Base-by-base conservation (phyloP, 768 basidiomycete genomes). In the Tremella mesenterica region DNA sequence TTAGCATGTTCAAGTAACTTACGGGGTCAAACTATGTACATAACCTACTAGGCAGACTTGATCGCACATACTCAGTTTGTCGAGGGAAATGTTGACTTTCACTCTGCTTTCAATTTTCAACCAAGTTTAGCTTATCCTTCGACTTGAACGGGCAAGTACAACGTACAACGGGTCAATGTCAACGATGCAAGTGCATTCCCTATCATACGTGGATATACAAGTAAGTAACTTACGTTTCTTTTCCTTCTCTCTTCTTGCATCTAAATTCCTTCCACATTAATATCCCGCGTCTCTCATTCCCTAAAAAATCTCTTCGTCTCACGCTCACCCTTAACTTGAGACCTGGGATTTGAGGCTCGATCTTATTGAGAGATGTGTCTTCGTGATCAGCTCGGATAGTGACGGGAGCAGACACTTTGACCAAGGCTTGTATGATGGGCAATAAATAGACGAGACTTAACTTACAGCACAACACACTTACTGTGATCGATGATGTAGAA, bases 401-500 rank as follows among this genome's bases (percentile, higher is more conserved):
- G 12, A 9, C 14, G 4, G 16, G 27, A 12, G 21, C 38, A 5
- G 4, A 18, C 33, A 23, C 14, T 8, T 23, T 16, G 33, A 8
- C 34, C 31, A 38, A 13, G 21, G n/a, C 44, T 4, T 6, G 44
- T 36, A 36, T 36, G n/a, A 36, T 12, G 34, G 12, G 34, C 23
- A 27, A 14, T 2, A 10, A 53, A 27, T 16, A 39, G 45, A 50
- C 41, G 25, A 25, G 16, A 29, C 48, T 26, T 28, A 79, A 80
- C 4, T 72, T 82, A 34, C 83, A 86, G 73, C 81, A 79, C 18
- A 80, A 81, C 34, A 82, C 85, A 56, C 66, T 77, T 3, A 67
- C 76, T 33, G 81, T 85, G 1, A 75, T 85, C 29, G 75, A 79
- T 27, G 85, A 89, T 60, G 81, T 87, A 1, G 73, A 76, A 16